These are phyloP conservation scores for Hydrangea macrophylla DNA, from an alignment of 148 eudicot species.

Conservation along the genomic window DNA sequence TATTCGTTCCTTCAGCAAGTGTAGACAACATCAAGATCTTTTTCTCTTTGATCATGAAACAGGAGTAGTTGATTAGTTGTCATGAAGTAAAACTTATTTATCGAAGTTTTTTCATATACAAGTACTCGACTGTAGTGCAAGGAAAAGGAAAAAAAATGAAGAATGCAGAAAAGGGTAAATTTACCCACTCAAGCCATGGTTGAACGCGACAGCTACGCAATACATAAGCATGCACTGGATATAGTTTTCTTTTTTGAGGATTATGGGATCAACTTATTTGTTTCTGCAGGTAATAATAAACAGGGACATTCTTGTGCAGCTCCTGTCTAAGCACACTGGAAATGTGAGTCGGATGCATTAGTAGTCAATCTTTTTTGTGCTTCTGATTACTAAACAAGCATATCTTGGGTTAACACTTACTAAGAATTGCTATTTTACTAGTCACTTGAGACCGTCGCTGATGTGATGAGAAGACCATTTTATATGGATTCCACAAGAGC, in stretches of 20 bases:
- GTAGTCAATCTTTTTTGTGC: neutral
- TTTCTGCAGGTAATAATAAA: conserved; percentile 63
- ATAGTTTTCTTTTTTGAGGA: neutral
- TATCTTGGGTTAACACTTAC: neutral
- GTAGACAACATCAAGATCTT: no score
- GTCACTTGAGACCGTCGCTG: conserved; percentile 68
- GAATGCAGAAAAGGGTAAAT: neutral
- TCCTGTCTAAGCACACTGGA: conserved; percentile 84
- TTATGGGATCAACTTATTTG: conserved; percentile 3
- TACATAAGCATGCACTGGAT: neutral
- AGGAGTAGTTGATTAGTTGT: no score
- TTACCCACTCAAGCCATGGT: neutral
- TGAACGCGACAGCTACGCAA: neutral
- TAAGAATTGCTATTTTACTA: conserved; percentile 29
- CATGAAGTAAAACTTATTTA: no score
- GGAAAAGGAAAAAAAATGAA: neutral
- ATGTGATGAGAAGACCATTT: conserved; percentile 55
- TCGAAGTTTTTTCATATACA: no score
- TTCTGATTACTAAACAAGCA: neutral
- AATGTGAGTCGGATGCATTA: conserved; percentile 55
- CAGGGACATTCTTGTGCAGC: conserved; percentile 56
- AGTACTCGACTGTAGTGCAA: no score
- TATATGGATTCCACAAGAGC: conserved; percentile 68
- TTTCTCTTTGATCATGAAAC: no score
- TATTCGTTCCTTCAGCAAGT: no score